Base-by-base conservation (phyloP, 805 yeast genomes). In the Yamadazyma takamatsuzukensis region DNA sequence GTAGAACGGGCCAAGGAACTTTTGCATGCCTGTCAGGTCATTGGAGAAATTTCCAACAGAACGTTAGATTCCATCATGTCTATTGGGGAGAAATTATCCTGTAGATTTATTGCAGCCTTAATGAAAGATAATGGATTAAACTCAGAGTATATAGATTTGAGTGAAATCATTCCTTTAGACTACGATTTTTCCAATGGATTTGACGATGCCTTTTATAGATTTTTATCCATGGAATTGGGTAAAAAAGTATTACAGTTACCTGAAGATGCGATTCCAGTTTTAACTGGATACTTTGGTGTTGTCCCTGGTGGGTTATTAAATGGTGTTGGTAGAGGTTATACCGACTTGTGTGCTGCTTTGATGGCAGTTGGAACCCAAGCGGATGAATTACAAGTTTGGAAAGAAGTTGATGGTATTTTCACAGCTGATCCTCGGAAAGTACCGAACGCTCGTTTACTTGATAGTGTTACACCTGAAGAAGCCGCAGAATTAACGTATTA, bases 351-450 rank as follows among this genome's bases (percentile, higher is more conserved):
- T 69, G 98, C 98, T 13, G 98, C 97, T 1, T 71, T 93, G 51
- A 75, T 88, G 24, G 96, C 98, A 0, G 97, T 93, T 18, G 98
- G 97, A 1, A 61, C 83, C 30, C 76, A 72, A 41, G 97, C 97
- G 4, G 94, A 87, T 27, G 98, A 93, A 61, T 70, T 93, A 41
- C 98, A 93, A 64, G 86, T 93, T 30, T 93, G 98, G 98, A 93
- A 93, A 51, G 98, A 93, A 66, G 98, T 93, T 32, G 98, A 93
- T 56, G 98, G 98, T 49, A 93, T 93, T 24, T 93, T 93, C 68
- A 89, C 97, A 0, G 98, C 98, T 3, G 98, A 93, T 56, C 98
- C 98, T 25, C 72, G 98, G 40, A 93, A 93, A 50, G 97, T 93
- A 18, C 82, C 88, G 22, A 78, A 77, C 35, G 98, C 98, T 3